Base-by-base conservation (phyloP, 306 rosid species). In the Castanea mollissima region DNA sequence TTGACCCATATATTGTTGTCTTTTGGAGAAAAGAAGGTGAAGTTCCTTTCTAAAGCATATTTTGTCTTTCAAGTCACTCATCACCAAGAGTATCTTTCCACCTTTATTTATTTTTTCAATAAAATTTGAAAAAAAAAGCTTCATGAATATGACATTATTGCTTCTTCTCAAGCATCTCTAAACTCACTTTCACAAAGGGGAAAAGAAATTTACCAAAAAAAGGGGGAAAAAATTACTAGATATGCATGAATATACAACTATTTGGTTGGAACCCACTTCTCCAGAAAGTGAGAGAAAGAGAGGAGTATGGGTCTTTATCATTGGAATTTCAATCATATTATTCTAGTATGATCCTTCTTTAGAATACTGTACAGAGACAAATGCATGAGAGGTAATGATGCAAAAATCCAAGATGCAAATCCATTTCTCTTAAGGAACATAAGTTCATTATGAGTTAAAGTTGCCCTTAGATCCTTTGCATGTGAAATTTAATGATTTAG, bases 401-500 rank as follows among this genome's bases (percentile, higher is more conserved):
- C 87, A 73, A 80, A 84, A 86, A 68, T 87, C 88, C 88, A 88
- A 84, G 64, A 72, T 82, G 70, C 77, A 86, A 80, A 81, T 71
- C 75, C 83, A 32, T 77, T 63, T 78, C 81, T 67, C 82, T 74
- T 80, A 41, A 69, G 80, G 72, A 51, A 13, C 74, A 77, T 65
- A 75, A 75, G 67, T 78, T 52, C 75, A 68, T 76, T 77, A 73
- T 69, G 55, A 76, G 77, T 38, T 82, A 80, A 84, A 76, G 85
- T 51, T 75, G 46, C 56, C 29, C 73, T 80, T 59, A 15, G 70
- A 79, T 84, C 84, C 57, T 74, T 74, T 78, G 83, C 96, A 91
- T 86, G 96, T 89, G 96, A 86, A 58, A 76, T 76, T 91, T 89
- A 89, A 89, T 91, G 83, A 91, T 91, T 89, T 76, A 79, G 81